A percentile compares a stretch with the other conserved stretches of the same genome.
These are phyloP conservation scores for Scedosporium dehoogii DNA, from an alignment of 2,329 filamentous ascomycete species.

Conservation along the genomic window DNA sequence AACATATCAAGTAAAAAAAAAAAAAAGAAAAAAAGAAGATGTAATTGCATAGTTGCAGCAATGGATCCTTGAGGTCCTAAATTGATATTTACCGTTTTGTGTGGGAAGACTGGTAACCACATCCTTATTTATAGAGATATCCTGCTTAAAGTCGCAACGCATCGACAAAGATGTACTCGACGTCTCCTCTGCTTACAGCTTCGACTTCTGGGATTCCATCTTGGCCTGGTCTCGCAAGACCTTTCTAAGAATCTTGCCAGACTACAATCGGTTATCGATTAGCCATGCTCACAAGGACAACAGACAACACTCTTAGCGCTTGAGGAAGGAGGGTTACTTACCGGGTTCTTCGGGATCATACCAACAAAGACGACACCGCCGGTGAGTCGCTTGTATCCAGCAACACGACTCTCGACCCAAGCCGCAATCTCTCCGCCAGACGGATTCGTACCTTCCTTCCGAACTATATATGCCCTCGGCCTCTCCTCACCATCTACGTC, in stretches of 20 bases:
- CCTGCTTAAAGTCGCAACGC: too few relatives aligned
- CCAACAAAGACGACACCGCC: constrained; percentile 63
- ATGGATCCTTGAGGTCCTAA: too few relatives aligned
- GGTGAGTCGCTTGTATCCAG: constrained; percentile 54
- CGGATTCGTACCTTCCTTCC: constrained; percentile 49
- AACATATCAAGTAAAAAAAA: too few relatives aligned
- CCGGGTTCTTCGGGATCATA: constrained; percentile 49
- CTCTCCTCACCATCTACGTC: constrained; percentile 42
- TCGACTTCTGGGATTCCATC: not conserved
- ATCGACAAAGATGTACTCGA: not conserved
- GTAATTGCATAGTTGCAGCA: too few relatives aligned
- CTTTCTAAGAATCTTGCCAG: constrained; percentile 58
- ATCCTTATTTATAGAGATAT: too few relatives aligned
- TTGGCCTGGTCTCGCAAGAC: constrained; percentile 44
- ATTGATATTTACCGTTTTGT: too few relatives aligned
- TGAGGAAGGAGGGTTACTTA: constrained; percentile 20
- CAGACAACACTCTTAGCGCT: not conserved
- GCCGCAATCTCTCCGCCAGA: constrained; percentile 46
- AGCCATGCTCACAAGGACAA: not conserved
- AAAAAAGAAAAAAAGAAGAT: too few relatives aligned
- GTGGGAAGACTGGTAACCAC: too few relatives aligned
- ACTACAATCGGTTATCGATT: constrained; percentile 24
- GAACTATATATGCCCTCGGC: constrained; percentile 53
- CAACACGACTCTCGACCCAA: constrained; percentile 56
- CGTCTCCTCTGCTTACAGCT: not conserved